These are phyloP conservation scores for Antitrichia curtipendula DNA, from an alignment of 225 moss, liverwort and hornwort genomes.

Conservation along the genomic window DNA sequence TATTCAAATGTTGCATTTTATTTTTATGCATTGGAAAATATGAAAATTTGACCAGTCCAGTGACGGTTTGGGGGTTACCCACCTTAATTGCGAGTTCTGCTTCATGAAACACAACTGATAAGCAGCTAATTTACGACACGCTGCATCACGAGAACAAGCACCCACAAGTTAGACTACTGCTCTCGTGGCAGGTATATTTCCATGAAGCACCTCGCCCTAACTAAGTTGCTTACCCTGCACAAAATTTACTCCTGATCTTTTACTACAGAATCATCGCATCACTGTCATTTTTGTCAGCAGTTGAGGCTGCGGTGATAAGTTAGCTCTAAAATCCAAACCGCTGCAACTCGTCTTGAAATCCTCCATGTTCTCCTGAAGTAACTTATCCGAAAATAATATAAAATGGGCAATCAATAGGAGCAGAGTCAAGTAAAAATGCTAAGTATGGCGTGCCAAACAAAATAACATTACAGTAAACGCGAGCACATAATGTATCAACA, in stretches of 20 bases:
- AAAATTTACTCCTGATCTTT: neutral
- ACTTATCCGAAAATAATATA: neutral
- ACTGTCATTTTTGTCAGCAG: neutral
- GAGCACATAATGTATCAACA: neutral
- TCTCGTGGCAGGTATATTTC: neutral
- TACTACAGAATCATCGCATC: neutral
- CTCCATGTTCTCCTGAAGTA: neutral
- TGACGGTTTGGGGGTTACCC: too few species aligned
- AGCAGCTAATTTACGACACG: neutral
- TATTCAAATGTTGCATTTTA: too few species aligned
- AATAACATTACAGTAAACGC: neutral
- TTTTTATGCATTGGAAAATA: too few species aligned
- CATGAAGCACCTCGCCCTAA: neutral
- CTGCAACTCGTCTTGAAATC: neutral
- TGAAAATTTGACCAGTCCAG: too few species aligned
- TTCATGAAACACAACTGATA: too few species aligned
- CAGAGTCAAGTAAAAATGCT: neutral
- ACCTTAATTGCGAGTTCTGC: too few species aligned
- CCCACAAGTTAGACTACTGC: neutral
- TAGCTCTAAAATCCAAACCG: neutral
- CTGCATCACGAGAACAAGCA: neutral
- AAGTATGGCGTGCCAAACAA: neutral
- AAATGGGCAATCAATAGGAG: neutral
- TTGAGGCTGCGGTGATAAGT: neutral
- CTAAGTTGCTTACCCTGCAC: neutral